These are phyloP conservation scores for Zymoseptoria ardabiliae DNA, from an alignment of 2,329 filamentous ascomycete species.

Conservation along the genomic window DNA sequence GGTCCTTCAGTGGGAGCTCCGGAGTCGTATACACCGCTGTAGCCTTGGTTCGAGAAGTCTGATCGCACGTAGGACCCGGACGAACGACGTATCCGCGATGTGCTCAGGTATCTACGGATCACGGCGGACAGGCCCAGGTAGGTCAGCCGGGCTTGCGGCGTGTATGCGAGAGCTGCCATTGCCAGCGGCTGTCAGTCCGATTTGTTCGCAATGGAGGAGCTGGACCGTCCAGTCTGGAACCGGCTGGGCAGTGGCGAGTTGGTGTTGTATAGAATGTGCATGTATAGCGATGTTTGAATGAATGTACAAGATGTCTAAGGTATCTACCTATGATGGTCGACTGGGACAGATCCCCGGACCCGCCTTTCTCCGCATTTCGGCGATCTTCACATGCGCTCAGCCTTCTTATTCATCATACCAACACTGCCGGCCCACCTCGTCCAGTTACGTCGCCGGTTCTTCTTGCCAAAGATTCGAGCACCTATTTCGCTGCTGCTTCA, in stretches of 20 bases:
- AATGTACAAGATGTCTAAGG: background rate
- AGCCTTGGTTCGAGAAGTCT: conserved; percentile 57
- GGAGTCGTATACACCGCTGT: conserved; percentile 56
- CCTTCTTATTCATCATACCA: background rate
- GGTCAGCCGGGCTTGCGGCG: conserved; percentile 36
- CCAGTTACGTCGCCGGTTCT: background rate
- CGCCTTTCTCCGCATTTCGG: background rate
- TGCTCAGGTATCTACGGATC: conserved; percentile 27
- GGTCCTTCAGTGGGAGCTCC: conserved; percentile 55
- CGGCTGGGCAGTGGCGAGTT: too few species aligned
- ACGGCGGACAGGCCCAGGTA: conserved; percentile 34
- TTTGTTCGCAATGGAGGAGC: background rate
- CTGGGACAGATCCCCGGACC: background rate
- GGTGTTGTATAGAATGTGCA: background rate
- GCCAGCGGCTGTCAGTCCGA: background rate
- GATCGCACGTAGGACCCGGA: conserved; percentile 50
- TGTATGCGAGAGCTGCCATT: conserved; percentile 17
- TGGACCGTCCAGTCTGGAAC: background rate
- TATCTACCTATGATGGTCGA: background rate
- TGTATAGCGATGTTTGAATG: background rate
- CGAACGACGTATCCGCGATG: conserved; percentile 30
- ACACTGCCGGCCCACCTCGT: background rate
- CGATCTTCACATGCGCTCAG: background rate
- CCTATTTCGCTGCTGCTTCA: background rate
- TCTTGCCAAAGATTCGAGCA: background rate